These are phyloP conservation scores for Diutina sp. DNA, from an alignment of 1,139 yeast genomes.

Conservation along the genomic window DNA sequence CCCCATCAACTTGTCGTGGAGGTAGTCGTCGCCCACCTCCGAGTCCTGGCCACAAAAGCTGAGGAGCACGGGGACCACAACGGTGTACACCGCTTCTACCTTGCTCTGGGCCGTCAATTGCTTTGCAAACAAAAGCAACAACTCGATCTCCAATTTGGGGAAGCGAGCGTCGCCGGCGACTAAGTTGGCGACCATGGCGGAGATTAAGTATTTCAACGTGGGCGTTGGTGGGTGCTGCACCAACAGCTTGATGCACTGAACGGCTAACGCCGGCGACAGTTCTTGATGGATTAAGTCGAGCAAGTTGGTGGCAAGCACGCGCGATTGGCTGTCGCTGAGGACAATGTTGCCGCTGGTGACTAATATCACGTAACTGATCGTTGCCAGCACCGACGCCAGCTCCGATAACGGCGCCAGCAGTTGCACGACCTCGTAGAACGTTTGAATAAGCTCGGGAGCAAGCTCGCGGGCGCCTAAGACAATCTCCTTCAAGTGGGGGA, in stretches of 20 bases:
- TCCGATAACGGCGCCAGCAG: not conserved
- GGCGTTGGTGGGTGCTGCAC: conserved; percentile 18
- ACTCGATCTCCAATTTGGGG: conserved; percentile 35
- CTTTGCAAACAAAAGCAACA: conserved; percentile 36
- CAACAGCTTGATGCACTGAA: conserved; percentile 48
- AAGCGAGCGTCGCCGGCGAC: conserved; percentile 7
- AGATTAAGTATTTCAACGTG: conserved; percentile 21
- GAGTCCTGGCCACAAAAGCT: conserved; percentile 22
- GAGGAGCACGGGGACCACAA: conserved; percentile 36
- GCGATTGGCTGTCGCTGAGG: conserved; percentile 23
- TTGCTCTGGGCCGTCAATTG: conserved; percentile 12
- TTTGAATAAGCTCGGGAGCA: conserved; percentile 16
- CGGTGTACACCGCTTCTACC: conserved; percentile 20
- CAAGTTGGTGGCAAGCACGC: conserved; percentile 16
- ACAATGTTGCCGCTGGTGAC: conserved; percentile 38
- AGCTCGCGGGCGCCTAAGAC: conserved; percentile 18
- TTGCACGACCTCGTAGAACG: conserved; percentile 19
- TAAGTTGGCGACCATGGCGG: conserved; percentile 13
- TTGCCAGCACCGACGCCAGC: conserved; percentile 23
- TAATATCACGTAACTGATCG: conserved; percentile 48
- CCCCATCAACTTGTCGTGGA: conserved; percentile 37
- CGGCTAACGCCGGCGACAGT: conserved; percentile 28
- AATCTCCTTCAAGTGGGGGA: conserved; percentile 47
- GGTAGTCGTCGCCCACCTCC: conserved; percentile 20
- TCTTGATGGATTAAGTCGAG: conserved; percentile 19